Evolutionary conservation across 768 basidiomycete genomes (phyloP), one percentile per base, ranked within the genome.

Genomic region (Coprinellus micaceus): DNA sequence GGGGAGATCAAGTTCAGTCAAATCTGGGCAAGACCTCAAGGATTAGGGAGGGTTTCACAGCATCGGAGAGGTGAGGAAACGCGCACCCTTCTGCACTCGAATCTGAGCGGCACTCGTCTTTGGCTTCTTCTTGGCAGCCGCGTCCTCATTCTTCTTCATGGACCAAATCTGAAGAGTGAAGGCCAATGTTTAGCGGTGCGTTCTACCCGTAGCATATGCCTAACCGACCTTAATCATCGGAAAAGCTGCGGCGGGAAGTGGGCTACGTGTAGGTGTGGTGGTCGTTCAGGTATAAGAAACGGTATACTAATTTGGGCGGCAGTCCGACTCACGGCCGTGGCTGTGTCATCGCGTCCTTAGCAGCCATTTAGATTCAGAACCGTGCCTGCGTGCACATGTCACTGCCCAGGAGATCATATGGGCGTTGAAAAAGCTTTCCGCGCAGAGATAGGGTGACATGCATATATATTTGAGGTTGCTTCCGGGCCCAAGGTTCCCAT

Each of bases 61-160:
- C 40, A 21, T n/a, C n/a, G n/a, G n/a, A n/a, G n/a, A 43, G 43
- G 33, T 37, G 39, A 25, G 43, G 21, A 58, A 52, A 25, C 29
- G 40, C 19, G 19, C 19, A 94, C 97, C 97, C 81, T 98, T 99
- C 81, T 99, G 97, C n/a, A 99, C 96, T 56, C 97, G 84, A 70
- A 99, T 91, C 74, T 98, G 95, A 26, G 97, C 97, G 15, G 97
- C 96, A 67, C 91, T 93, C 44, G 94, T 97, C 84, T 96, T 98
- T 43, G 97, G 97, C 81, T 89, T 92, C 85, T 86, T 96, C 89
- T 94, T 98, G 5, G 92, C 88, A 53, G 94, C 94, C 54, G 91
- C 91, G 67, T 98, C 93, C 79, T 98, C 94, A 66, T 88, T 91
- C 87, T 98, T 98, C 86, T 98, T 98, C 89, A 99, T 94, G 63